A percentile compares a stretch with the other conserved stretches of the same genome.
Evolutionary conservation across 306 rosid genomes (phyloP).

Genomic region (Myrica gale): DNA sequence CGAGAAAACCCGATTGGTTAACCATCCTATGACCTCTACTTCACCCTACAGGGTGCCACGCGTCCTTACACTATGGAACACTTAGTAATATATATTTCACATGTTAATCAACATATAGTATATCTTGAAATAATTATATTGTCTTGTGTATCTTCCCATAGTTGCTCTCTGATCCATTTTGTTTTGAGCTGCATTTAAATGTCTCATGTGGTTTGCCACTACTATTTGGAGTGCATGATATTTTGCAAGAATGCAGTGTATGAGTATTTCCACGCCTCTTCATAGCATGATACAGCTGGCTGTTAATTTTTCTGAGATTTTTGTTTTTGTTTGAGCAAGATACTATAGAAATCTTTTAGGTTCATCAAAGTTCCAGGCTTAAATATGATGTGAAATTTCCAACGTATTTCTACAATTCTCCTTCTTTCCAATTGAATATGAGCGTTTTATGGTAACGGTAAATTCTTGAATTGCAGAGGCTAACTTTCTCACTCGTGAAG

Average conservation of each 20-base stretch:
- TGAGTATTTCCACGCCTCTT: neutral
- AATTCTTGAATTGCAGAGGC: conserved; percentile 66
- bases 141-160: neutral
- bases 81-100: too few species aligned
- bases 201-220: neutral
- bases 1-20: too few species aligned
- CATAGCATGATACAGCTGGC: too few species aligned
- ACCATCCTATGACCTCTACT: too few species aligned
- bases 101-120: too few species aligned
- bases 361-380: too few species aligned
- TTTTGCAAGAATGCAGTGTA: conserved; percentile 6
- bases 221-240: conserved; percentile 6
- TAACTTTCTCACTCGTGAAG: conserved; percentile 72
- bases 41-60: too few species aligned
- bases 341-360: too few species aligned
- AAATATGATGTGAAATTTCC: neutral
- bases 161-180: neutral
- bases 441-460: conserved; percentile 18
- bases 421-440: neutral
- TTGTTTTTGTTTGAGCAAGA: too few species aligned
- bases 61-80: too few species aligned
- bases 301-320: too few species aligned
- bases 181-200: neutral
- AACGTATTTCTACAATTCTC: neutral
- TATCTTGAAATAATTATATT: too few species aligned